These are phyloP conservation scores for Candida xyloterini DNA, from an alignment of 805 yeast species.

Conservation along the genomic window DNA sequence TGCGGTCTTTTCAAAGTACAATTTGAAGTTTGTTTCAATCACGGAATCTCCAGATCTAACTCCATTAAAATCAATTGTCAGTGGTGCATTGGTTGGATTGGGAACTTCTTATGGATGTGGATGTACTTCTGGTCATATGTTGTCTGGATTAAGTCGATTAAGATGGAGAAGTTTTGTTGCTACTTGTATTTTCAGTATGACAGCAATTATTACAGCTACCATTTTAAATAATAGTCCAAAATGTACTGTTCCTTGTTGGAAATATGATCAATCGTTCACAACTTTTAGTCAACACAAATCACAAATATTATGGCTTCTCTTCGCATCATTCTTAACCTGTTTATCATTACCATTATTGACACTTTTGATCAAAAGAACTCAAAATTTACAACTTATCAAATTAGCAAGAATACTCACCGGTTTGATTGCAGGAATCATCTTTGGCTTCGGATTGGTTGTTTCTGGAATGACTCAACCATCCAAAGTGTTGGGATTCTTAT, in stretches of 20 bases:
- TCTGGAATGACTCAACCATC: conserved; percentile 46
- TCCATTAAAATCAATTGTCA: conserved; percentile 12
- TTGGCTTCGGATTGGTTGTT: conserved; percentile 45
- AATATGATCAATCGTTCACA: conserved; percentile 20
- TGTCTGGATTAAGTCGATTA: conserved; percentile 46
- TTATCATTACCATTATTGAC: conserved; percentile 27
- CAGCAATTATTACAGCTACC: conserved; percentile 31
- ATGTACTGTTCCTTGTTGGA: conserved; percentile 16
- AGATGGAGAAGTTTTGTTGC: conserved; percentile 45
- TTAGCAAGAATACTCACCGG: conserved; percentile 19
- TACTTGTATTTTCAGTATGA: conserved; percentile 35
- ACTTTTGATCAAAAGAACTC: conserved; percentile 3
- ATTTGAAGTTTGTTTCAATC: not conserved
- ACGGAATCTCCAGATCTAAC: not conserved
- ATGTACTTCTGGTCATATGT: conserved; percentile 57
- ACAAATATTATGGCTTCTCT: conserved; percentile 12
- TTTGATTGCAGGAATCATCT: conserved; percentile 30
- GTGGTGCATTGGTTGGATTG: conserved; percentile 45
- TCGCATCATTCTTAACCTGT: conserved; percentile 21
- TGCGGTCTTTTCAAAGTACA: conserved; percentile 16
- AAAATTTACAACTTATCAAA: not conserved
- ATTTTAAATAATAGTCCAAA: conserved; percentile 8
- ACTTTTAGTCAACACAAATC: conserved; percentile 15
- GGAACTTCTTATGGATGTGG: conserved; percentile 50
- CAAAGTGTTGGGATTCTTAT: conserved; percentile 46